Evolutionary conservation across 192 early-diverging fungal genomes (phyloP).

Genomic region (Backusella liffmaniae): DNA sequence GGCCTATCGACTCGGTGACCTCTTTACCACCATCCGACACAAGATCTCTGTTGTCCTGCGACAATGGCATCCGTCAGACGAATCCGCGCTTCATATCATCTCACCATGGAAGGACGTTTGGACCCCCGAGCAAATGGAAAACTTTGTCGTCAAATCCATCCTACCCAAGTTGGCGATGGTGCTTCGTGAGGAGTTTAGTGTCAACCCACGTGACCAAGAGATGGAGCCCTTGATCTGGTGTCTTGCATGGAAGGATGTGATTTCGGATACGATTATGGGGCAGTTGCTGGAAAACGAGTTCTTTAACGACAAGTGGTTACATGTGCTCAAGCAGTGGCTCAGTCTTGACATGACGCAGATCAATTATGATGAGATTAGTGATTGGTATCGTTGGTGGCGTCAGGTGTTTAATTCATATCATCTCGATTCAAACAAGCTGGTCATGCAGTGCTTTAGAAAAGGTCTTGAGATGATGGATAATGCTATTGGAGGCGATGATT

Average conservation of each 20-base stretch:
- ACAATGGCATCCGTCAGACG: conserved; percentile 67
- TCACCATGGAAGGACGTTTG: conserved; percentile 66
- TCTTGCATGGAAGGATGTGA: conserved; percentile 60
- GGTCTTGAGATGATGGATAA: conserved; percentile 74
- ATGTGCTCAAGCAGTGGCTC: conserved; percentile 71
- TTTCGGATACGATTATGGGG: conserved; percentile 50
- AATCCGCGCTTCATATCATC: conserved; percentile 47
- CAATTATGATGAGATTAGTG: conserved; percentile 59
- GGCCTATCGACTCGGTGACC: conserved; percentile 42
- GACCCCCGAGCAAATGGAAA: conserved; percentile 52
- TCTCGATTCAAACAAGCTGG: conserved; percentile 28
- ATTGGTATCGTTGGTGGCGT: conserved; percentile 75
- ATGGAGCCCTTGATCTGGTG: conserved; percentile 61
- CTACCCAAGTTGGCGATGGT: conserved; percentile 68
- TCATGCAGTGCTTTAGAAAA: conserved; percentile 57
- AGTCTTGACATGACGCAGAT: conserved; percentile 37
- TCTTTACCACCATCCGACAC: conserved; percentile 59
- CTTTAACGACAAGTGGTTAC: conserved; percentile 72
- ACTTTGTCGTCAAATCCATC: conserved; percentile 57
- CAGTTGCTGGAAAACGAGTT: conserved; percentile 74
- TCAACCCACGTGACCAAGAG: conserved; percentile 76
- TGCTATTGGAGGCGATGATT: conserved; percentile 23
- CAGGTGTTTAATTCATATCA: conserved; percentile 38
- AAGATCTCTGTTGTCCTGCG: conserved; percentile 55
- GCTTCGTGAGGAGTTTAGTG: conserved; percentile 58